These are phyloP conservation scores for Massariosphaeria phaeospora DNA, from an alignment of 495 filamentous ascomycete genomes.

Conservation along the genomic window DNA sequence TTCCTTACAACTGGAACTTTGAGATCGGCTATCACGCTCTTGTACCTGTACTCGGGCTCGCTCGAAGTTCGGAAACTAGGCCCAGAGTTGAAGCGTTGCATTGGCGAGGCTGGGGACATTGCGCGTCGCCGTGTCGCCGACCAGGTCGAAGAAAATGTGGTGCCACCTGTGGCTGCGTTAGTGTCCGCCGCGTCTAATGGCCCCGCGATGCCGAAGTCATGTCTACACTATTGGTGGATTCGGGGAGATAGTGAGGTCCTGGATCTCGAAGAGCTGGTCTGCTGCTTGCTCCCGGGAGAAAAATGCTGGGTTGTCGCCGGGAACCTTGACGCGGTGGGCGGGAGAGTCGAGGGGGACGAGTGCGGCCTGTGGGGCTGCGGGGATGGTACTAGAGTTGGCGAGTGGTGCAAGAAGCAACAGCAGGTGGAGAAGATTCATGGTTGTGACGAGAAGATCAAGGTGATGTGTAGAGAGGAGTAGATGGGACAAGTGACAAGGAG, in stretches of 20 bases:
- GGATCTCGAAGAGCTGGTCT: too few relatives aligned
- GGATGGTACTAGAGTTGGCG: not conserved
- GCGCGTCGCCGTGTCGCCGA: not conserved
- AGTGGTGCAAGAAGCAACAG: not conserved
- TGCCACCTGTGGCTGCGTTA: not conserved
- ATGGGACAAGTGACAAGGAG: too few relatives aligned
- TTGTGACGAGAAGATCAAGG: not conserved
- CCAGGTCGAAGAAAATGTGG: slow-evolving; percentile 1
- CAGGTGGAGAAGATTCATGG: not conserved
- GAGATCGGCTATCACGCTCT: not conserved
- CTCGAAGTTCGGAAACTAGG: not conserved
- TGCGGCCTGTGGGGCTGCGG: not conserved
- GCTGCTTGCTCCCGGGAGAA: too few relatives aligned
- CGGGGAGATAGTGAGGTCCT: too few relatives aligned
- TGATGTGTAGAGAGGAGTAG: not conserved
- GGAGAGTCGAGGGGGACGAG: not conserved
- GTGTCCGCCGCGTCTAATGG: not conserved
- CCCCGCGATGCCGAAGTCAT: not conserved
- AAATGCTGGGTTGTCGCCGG: too few relatives aligned
- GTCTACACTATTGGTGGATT: not conserved
- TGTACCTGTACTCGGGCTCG: not conserved
- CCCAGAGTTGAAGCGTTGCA: not conserved
- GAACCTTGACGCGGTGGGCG: too few relatives aligned
- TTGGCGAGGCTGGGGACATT: slow-evolving; percentile 1
- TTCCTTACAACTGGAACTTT: not conserved